These are phyloP conservation scores for Halophytophthora batemanensis DNA, from an alignment of 352 stramenopile species.

Conservation along the genomic window DNA sequence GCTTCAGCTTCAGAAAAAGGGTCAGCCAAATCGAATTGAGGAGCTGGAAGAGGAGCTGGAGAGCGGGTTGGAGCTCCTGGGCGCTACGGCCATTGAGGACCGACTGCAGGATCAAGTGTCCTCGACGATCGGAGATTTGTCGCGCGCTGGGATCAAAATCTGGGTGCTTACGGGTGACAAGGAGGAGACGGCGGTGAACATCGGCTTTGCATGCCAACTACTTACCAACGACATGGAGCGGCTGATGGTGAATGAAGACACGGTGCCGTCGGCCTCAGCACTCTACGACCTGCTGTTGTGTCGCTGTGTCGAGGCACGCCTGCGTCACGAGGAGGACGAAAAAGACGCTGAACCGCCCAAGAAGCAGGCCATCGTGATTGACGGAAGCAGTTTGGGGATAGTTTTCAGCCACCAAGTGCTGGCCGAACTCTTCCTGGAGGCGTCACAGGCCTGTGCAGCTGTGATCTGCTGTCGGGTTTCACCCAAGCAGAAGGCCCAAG, in stretches of 20 bases:
- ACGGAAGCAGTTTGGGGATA: slow-evolving; percentile 69
- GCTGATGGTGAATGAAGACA: slow-evolving; percentile 76
- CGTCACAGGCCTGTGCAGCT: slow-evolving; percentile 77
- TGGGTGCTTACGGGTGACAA: slow-evolving; percentile 90
- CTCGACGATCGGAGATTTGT: slow-evolving; percentile 68
- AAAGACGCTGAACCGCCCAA: slow-evolving; percentile 9
- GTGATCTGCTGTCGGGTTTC: slow-evolving; percentile 91
- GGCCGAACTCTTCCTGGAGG: slow-evolving; percentile 80
- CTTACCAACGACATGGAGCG: slow-evolving; percentile 95
- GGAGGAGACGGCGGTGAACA: slow-evolving; percentile 97
- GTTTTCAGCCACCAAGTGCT: slow-evolving; percentile 70
- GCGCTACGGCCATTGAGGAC: slow-evolving; percentile 82
- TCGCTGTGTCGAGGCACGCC: slow-evolving; percentile 44
- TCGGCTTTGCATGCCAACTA: slow-evolving; percentile 94
- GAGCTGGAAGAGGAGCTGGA: slow-evolving; percentile 82
- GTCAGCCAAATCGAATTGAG: slow-evolving; percentile 71
- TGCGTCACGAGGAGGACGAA: slow-evolving; percentile 25
- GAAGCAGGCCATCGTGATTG: slow-evolving; percentile 70
- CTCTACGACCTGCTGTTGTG: slow-evolving; percentile 62
- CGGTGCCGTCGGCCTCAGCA: slow-evolving; percentile 38
- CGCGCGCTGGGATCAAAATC: slow-evolving; percentile 78
- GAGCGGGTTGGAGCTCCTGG: slow-evolving; percentile 64
- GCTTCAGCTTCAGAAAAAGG: slow-evolving; percentile 48
- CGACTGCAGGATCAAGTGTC: slow-evolving; percentile 77
- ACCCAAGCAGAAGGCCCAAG: slow-evolving; percentile 91